phyloP scores from a whole-genome alignment of 2,329 filamentous ascomycete genomes.

The Arthrobotrys sphaeroides region DNA sequence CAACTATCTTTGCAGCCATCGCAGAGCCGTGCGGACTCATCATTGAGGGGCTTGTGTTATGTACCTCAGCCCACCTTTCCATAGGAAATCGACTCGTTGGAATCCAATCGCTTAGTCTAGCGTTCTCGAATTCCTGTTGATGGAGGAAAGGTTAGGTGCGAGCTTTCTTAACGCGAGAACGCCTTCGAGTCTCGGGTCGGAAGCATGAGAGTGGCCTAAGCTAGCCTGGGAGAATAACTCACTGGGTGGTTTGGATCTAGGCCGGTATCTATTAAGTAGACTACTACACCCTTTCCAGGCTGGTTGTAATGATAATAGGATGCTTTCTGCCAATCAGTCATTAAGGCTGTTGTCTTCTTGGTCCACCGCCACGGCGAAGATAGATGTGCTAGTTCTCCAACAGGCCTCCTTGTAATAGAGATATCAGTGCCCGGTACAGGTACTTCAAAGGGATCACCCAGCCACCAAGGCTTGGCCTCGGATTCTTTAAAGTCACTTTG shows the following conservation, averaged over 20 bases:
- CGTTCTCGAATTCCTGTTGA: not conserved
- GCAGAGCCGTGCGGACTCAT: not conserved
- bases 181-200: no score
- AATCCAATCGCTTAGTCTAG: constrained; percentile 13
- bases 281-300: not conserved
- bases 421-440: not conserved
- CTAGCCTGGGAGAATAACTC: not conserved
- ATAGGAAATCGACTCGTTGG: not conserved
- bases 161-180: no score
- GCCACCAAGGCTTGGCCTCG: no score
- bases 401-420: not conserved
- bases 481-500: no score
- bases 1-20: not conserved
- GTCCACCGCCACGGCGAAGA: not conserved
- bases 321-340: no score
- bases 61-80: not conserved
- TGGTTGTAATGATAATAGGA: not conserved
- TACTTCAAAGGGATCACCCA: not conserved
- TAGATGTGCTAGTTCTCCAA: not conserved
- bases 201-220: no score
- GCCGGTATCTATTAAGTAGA: not conserved
- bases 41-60: no score
- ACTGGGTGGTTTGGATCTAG: not conserved
- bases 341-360: no score
- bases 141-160: no score